A percentile compares a stretch with the other conserved stretches of the same genome.
Conservation (phyloP, 2,329 filamentous ascomycete genomes). For the Paraphoma chrysanthemicola region DNA sequence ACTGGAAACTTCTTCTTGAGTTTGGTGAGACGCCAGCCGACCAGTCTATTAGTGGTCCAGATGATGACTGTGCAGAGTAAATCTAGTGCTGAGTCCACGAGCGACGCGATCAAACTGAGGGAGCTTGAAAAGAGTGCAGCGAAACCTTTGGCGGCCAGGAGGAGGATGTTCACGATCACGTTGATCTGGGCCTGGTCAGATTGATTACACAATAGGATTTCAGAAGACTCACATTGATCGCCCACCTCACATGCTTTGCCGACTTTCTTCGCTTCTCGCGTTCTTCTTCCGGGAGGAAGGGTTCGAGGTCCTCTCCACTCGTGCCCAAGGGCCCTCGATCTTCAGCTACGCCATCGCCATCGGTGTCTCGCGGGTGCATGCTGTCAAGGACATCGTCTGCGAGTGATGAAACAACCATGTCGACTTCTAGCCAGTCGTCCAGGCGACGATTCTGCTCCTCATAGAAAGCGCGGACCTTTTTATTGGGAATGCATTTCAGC, state of each 20-base stretch:
- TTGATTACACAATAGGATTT: not conserved
- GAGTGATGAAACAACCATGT: conserved; percentile 62
- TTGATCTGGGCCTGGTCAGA: conserved; percentile 56
- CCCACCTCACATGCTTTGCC: conserved; percentile 60
- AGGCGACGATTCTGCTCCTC: conserved; percentile 61
- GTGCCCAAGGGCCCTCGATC: conserved; percentile 58
- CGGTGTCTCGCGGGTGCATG: conserved; percentile 63
- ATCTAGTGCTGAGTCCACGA: conserved; percentile 68
- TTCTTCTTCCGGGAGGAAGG: conserved; percentile 63
- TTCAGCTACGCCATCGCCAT: conserved; percentile 64
- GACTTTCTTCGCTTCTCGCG: conserved; percentile 56
- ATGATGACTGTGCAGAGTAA: conserved; percentile 67
- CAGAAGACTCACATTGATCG: conserved; percentile 56
- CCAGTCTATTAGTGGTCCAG: conserved; percentile 65
- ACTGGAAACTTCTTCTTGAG: conserved; percentile 65
- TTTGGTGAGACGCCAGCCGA: conserved; percentile 62
- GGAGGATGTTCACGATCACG: conserved; percentile 64
- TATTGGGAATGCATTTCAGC: conserved; percentile 61
- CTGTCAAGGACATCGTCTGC: conserved; percentile 67
- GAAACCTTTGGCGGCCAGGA: conserved; percentile 63
- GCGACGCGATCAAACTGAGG: conserved; percentile 66
- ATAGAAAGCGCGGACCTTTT: conserved; percentile 61
- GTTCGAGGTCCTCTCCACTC: conserved; percentile 59
- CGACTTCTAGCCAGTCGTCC: conserved; percentile 66
- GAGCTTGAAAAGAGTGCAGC: conserved; percentile 64